These are phyloP conservation scores for Schwanniomyces etchellsii DNA, from an alignment of 1,139 yeast genomes.

Conservation along the genomic window DNA sequence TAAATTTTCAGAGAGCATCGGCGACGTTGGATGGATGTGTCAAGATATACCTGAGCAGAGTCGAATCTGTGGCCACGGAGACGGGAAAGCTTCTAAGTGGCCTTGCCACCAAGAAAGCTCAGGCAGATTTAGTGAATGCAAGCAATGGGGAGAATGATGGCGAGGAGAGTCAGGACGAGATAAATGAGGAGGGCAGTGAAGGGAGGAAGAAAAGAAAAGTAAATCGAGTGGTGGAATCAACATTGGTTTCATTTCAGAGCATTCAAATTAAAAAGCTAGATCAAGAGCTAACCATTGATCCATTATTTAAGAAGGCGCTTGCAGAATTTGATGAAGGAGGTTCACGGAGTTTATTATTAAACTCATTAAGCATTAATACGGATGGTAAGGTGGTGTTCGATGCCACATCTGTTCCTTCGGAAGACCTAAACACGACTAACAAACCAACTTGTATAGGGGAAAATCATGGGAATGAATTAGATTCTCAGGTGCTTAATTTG, in stretches of 20 bases:
- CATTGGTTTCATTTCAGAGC: slow-evolving; percentile 49
- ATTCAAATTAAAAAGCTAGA: slow-evolving; percentile 68
- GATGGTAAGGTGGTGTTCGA: slow-evolving; percentile 64
- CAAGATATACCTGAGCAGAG: slow-evolving; percentile 48
- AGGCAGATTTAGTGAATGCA: slow-evolving; percentile 11
- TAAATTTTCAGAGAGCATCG: slow-evolving; percentile 38
- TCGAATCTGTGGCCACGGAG: slow-evolving; percentile 88
- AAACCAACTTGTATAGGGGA: background rate
- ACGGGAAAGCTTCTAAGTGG: slow-evolving; percentile 86
- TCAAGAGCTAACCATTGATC: slow-evolving; percentile 77
- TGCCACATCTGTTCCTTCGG: slow-evolving; percentile 31
- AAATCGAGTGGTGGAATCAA: slow-evolving; percentile 38
- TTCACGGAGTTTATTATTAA: slow-evolving; percentile 74
- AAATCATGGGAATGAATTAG: slow-evolving; percentile 8
- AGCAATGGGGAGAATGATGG: slow-evolving; percentile 15
- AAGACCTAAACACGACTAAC: slow-evolving; percentile 7
- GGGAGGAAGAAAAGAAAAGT: slow-evolving; percentile 29
- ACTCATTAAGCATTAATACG: slow-evolving; percentile 56
- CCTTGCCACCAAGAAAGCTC: slow-evolving; percentile 30
- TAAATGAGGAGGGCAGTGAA: slow-evolving; percentile 10
- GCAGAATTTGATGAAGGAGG: slow-evolving; percentile 97
- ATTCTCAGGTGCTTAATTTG: slow-evolving; percentile 9
- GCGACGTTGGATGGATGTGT: slow-evolving; percentile 39
- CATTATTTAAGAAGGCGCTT: slow-evolving; percentile 79
- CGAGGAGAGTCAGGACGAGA: slow-evolving; percentile 15